Percentiles rank a stretch among this genome's conserved stretches.
These are phyloP conservation scores for Nicotiana sylvestris DNA, from an alignment of 257 asterid species.

Conservation along the genomic window DNA sequence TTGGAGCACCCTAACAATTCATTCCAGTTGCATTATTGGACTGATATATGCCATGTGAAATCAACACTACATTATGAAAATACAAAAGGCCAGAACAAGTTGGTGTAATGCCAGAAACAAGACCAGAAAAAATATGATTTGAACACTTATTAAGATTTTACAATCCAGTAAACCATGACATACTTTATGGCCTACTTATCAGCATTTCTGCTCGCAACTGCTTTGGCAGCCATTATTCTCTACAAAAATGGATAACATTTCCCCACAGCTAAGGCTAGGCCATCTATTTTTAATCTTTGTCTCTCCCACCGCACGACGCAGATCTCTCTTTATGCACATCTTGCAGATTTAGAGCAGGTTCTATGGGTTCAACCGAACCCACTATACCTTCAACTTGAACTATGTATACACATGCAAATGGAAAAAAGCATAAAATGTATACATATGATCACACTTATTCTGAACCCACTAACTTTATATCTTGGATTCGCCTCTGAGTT, in stretches of 20 bases:
- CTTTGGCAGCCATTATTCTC: conserved; percentile 47
- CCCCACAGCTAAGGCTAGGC: conserved; percentile 17
- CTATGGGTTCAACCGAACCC: background rate
- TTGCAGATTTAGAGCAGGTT: background rate
- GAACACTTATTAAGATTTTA: conserved; percentile 8
- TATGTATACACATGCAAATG: background rate
- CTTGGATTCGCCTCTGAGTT: background rate
- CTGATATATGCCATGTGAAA: background rate
- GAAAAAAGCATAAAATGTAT: background rate
- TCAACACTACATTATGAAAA: background rate
- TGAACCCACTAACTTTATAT: background rate
- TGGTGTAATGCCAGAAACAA: background rate
- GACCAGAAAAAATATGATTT: background rate
- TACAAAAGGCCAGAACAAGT: background rate
- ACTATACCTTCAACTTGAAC: background rate
- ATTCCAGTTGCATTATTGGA: background rate
- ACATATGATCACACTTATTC: background rate
- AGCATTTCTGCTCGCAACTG: conserved; percentile 18
- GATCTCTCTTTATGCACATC: background rate
- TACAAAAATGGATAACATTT: conserved; percentile 50
- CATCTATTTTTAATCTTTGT: conserved; percentile 1
- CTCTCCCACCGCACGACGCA: background rate
- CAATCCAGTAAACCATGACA: background rate
- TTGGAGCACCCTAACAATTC: background rate
- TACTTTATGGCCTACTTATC: conserved; percentile 10